Base-by-base conservation (phyloP, 495 filamentous ascomycete genomes). In the Tuber melanosporum region DNA sequence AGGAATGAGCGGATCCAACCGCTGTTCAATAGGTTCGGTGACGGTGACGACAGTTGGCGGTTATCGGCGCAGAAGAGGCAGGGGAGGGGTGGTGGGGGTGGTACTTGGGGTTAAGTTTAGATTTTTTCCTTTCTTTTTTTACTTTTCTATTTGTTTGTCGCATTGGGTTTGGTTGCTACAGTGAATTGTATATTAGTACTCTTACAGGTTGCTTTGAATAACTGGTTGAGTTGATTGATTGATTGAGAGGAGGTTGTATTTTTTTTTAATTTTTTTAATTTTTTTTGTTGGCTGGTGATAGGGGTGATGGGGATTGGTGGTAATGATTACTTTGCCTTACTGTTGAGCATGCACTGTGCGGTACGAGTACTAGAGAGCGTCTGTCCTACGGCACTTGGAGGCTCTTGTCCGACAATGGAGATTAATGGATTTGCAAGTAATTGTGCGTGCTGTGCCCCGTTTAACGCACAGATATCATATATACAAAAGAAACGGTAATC, bases 1-100 rank as follows among this genome's bases (percentile, higher is more conserved):
- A 93, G 93, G 86, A 94, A 93, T 0, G 95, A 98, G 87, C 87
- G 94, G 46, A 98, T 99, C 66, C 92, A 97, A 85, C 95, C 95
- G 73, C 83, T 99, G 85, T 94, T 98, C 83, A 98, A 98, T 83
- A 90, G 92, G 80, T 98, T 93, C 85, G 88, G 86, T 12, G 89
- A 90, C 19, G 94, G 92, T 69, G 92, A 94, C 82, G 94, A 99
- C 83, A 94, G 97, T 83, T 99, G 95, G 95, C 89, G 95, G 80
- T 85, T 99, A 46, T 93, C 90, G 77, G 93, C 95, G 47, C 95
- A 99, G 87, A 91, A 91, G 80, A 90, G 91, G 83, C 92, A 92
- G 75, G 94, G 95, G 41, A 88, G 95, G 76, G 92, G 93, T 83
- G 95, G 95, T 74, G 95, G 95, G 74, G 93, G 93, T 81, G 94